These are phyloP conservation scores for Chaetomiaceae sp. DNA, from an alignment of 2,329 filamentous ascomycete species.

Conservation along the genomic window DNA sequence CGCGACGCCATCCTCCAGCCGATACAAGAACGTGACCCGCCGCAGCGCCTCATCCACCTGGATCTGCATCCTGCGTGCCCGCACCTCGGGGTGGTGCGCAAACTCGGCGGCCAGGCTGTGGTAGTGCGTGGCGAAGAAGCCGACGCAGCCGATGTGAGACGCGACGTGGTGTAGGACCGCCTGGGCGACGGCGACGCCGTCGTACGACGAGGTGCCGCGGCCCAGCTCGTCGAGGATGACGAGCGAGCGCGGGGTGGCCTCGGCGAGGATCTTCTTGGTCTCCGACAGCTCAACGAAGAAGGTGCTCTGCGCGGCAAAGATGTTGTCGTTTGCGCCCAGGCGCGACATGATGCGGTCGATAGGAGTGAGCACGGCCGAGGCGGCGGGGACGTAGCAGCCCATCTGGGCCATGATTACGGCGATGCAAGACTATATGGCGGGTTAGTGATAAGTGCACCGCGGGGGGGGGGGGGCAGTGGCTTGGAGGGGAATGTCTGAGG, in stretches of 20 bases:
- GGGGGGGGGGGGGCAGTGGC: not conserved
- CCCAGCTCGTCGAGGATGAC: conserved; percentile 97
- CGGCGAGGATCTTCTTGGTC: conserved; percentile 94
- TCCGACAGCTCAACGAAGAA: conserved; percentile 98
- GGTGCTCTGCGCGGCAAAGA: conserved; percentile 94
- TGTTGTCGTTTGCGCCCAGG: conserved; percentile 96
- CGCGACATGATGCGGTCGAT: conserved; percentile 98
- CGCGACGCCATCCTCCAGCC: conserved; percentile 85
- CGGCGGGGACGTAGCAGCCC: conserved; percentile 84
- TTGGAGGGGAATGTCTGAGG: too few species aligned
- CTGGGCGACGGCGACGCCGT: conserved; percentile 93
- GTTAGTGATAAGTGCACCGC: conserved; percentile 27
- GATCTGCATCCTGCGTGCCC: conserved; percentile 87
- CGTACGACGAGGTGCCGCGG: conserved; percentile 90
- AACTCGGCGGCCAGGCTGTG: conserved; percentile 92
- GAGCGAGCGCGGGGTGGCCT: conserved; percentile 87
- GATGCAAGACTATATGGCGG: conserved; percentile 65
- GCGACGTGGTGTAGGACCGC: conserved; percentile 96
- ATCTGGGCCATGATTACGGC: conserved; percentile 98
- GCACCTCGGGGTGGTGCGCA: conserved; percentile 79
- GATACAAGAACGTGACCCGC: conserved; percentile 95
- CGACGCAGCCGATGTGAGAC: conserved; percentile 85
- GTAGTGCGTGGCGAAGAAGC: conserved; percentile 98
- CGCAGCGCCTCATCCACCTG: conserved; percentile 80
- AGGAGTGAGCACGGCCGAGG: conserved; percentile 77